A percentile compares a stretch with the other conserved stretches of the same genome.
These are phyloP conservation scores for Metahyphopichia silvanorum DNA, from an alignment of 805 yeast species.

Conservation along the genomic window DNA sequence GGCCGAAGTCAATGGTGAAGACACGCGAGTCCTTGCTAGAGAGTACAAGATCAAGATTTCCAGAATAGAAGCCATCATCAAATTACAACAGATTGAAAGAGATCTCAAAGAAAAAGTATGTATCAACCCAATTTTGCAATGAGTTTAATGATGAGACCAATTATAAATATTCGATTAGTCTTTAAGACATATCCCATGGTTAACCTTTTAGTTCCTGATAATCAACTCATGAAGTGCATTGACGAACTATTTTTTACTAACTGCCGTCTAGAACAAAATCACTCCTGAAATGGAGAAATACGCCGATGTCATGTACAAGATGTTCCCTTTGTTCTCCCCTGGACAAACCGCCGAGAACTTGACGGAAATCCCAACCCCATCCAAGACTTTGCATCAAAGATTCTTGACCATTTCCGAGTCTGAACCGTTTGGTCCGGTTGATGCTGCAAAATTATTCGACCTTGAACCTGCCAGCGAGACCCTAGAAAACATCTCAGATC, in stretches of 20 bases:
- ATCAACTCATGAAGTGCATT: background rate
- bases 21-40: slow-evolving; percentile 73
- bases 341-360: slow-evolving; percentile 59
- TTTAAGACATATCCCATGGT: slow-evolving; percentile 68
- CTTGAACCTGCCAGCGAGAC: slow-evolving; percentile 87
- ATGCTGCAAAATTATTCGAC: slow-evolving; percentile 82
- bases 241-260: slow-evolving; percentile 25
- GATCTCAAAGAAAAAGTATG: slow-evolving; percentile 61
- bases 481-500: slow-evolving; percentile 61
- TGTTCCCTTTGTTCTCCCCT: slow-evolving; percentile 71
- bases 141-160: slow-evolving; percentile 43
- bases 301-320: slow-evolving; percentile 61
- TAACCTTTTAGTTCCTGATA: slow-evolving; percentile 30
- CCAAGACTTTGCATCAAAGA: slow-evolving; percentile 74
- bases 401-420: slow-evolving; percentile 90
- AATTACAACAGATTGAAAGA: slow-evolving; percentile 63
- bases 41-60: slow-evolving; percentile 78
- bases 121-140: slow-evolving; percentile 12
- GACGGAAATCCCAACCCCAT: slow-evolving; percentile 92
- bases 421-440: slow-evolving; percentile 93
- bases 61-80: slow-evolving; percentile 84
- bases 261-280: slow-evolving; percentile 41
- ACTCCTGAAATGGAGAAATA: slow-evolving; percentile 56
- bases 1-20: slow-evolving; percentile 46
- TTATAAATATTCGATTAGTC: slow-evolving; percentile 64